Base-by-base conservation (phyloP, 257 asterid genomes). In the Parsonsia alboflavescens region DNA sequence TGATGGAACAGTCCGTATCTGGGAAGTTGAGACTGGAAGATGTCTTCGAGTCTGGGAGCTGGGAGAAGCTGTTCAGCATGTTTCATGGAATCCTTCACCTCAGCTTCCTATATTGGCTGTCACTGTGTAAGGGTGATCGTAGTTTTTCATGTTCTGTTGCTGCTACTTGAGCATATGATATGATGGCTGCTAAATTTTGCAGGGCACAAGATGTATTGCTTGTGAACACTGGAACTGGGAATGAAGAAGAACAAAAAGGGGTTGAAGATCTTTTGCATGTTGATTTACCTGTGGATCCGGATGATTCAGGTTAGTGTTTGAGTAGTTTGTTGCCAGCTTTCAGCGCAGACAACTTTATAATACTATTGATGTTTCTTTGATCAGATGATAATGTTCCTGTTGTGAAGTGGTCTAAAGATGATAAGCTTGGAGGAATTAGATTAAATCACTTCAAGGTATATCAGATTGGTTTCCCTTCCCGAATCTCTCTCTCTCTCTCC, bases 1-100 rank as follows among this genome's bases (percentile, higher is more conserved):
- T 80, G 99, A 95, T 83, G 95, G 96, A 81, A 90, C 97, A 62
- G 96, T 86, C 79, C 98, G 99, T 74, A 76, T 95, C 69, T 95
- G 98, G 99, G 99, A 95, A 86, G 93, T 95, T 63, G 99, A 92
- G 82, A 89, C 96, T 58, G 96, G 99, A 79, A 88, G 99, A 74
- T 95, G 98, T 68, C 82, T 90, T 73, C 93, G 79, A 67, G 78
- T 81, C 26, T 95, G 98, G 98, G 88, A 92, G 76, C 75, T 95
- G 6, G 99, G 90, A 68, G 98, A 92, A 81, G 79, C 87, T 39
- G 82, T 89, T 22, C 85, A 68, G 54, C 82, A 88, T 79, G 99
- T 95, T 79, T 84, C 96, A 33, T 95, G 98, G 99, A 95, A 93
- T 82, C 96, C 98, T 77, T 58, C 81, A 69, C 89, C 96, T 2